Base-by-base conservation (phyloP, 73 alveolate genomes). In the Diophrys sp. region DNA sequence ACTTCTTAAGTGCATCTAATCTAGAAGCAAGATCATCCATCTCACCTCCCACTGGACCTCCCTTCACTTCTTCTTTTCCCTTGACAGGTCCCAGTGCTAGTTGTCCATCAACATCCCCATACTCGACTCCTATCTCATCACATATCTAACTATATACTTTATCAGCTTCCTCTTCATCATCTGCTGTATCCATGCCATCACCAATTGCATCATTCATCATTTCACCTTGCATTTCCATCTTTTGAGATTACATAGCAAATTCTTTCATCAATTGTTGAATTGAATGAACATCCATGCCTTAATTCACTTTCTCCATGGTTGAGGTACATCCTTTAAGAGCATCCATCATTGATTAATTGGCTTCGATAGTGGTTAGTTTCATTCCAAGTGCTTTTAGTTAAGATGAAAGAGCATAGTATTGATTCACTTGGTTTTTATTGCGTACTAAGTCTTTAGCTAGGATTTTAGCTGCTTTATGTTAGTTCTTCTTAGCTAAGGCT, bases 51-150 rank as follows among this genome's bases (percentile, higher is more conserved):
- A 98, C 14, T 98, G 98, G 1, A 97, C 82, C 75, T 81, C 92
- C 32, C 96, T 94, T 23, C 90, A 89, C 53, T 90, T 93, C 74
- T 94, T 73, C 68, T 97, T 97, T 87, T 96, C 91, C n/a, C n/a
- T n/a, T n/a, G n/a, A n/a, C n/a, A n/a, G n/a, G n/a, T 5, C 54
- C 54, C 76, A 68, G 26, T 26, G 76, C 33, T 23, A 68, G 5
- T 5, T 44, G 76, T 25, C 76, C 76, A 28, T 44, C 24, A n/a
- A 28, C 76, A 29, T 68, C 30, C 23, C 30, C 76, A 24, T 68
- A 68, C 29, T 68, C 76, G 30, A 68, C 30, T 28, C 30, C 30
- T 25, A 68, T 68, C 5, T 68, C 76, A 25, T 68, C 76, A 8
- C 76, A 68, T 2, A 68, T 68, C 30, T 68, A 55, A 25, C 76